A percentile compares a stretch with the other conserved stretches of the same genome.
Evolutionary conservation across 345 rosid species (phyloP).

Genomic region (Lepidium africanum): DNA sequence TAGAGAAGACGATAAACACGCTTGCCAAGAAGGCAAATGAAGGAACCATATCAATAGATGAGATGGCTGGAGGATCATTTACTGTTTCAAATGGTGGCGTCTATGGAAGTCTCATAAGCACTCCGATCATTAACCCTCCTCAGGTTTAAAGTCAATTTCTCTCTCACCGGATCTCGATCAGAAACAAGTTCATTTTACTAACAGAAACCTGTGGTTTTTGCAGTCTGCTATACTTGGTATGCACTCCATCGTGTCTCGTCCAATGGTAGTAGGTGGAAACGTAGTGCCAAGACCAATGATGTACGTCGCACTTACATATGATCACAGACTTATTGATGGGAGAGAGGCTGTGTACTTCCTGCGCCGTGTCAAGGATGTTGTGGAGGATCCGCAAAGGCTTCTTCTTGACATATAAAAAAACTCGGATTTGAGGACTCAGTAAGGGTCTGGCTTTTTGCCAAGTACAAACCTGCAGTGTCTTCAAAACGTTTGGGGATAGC

Average conservation of each 20-base stretch:
- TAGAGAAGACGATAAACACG: constrained; percentile 63
- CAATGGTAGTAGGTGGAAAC: constrained; percentile 73
- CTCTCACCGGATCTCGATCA: not conserved
- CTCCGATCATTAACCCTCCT: constrained; percentile 95
- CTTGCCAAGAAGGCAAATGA: constrained; percentile 84
- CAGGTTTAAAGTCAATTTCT: constrained; percentile 41
- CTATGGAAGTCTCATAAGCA: constrained; percentile 87
- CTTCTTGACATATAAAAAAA: constrained; percentile 55
- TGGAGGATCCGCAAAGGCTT: constrained; percentile 80
- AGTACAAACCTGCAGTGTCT: not conserved
- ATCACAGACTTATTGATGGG: constrained; percentile 83
- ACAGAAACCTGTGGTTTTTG: not conserved
- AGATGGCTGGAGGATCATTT: constrained; percentile 96
- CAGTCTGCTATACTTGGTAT: constrained; percentile 87
- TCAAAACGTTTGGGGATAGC: not conserved
- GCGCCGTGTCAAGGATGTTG: constrained; percentile 80
- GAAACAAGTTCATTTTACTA: not conserved
- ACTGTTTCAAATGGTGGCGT: constrained; percentile 46
- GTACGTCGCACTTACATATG: constrained; percentile 80
- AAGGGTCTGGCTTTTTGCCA: not conserved
- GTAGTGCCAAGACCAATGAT: constrained; percentile 85
- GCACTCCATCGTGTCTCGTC: constrained; percentile 79
- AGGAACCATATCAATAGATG: constrained; percentile 89
- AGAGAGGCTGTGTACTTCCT: constrained; percentile 88
- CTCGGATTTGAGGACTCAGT: not conserved